Base-by-base conservation (phyloP, 2,329 filamentous ascomycete species). In the Penicillium sp. region DNA sequence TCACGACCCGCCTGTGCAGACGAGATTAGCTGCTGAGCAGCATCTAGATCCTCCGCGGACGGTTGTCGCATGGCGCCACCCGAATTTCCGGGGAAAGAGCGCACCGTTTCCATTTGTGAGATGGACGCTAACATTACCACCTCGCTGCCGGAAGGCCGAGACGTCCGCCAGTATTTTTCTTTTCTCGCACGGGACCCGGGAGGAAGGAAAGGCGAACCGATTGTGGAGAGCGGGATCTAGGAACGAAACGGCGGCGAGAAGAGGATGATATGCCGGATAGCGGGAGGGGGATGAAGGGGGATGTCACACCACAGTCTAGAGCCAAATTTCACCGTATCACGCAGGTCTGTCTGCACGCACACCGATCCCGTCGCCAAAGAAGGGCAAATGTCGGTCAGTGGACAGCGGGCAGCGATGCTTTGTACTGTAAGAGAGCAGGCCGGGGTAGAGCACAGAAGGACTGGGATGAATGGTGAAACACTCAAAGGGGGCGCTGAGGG, bases 21-120 rank as follows among this genome's bases (percentile, higher is more conserved):
- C 4, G 75, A 77, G 40, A 78, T 72, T 52, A 78, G 62, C 64
- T 78, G 75, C 61, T 76, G 75, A 48, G 75, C 75, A 52, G 75
- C 75, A 58, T 77, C 75, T 36, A 78, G 59, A 56, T 78, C 75
- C 62, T 78, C 75, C 21, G 75, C 75, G 4, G 75, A 78, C 3
- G 74, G 75, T 52, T 77, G 73, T 55, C 72, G 71, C 62, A 69
- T 61, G 46, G 71, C 54, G 58, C 61, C 67, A 50, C 66, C 59
- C 17, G 63, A 53, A 43, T 63, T 65, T 36, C 60, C 61, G 43
- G 68, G 62, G 26, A 68, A 56, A 55, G 69, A 68, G 56, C 63
- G 63, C 60, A 66, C 58, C 52, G 68, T 58, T 60, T 73, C 69
- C 68, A 72, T 72, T 60, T 67, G 65, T 47, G 67, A 56, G n/a